Evolutionary conservation across 208 protist species (phyloP).

Genomic region (Endotrypanum monterogeii): DNA sequence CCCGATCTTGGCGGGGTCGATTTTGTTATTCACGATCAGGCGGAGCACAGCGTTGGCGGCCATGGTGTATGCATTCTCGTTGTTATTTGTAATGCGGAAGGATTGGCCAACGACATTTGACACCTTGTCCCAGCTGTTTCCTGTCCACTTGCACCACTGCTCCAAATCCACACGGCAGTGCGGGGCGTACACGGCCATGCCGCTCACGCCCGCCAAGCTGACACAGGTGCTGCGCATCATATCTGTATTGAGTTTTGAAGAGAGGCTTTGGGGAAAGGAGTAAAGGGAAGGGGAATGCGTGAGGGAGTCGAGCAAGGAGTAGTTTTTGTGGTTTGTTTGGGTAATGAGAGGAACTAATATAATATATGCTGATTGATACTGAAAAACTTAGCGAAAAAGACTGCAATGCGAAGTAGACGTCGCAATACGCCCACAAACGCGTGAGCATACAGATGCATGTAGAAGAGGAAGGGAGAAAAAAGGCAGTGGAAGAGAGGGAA

Average conservation of each 20-base stretch:
- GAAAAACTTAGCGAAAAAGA: background rate
- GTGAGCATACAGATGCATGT: background rate
- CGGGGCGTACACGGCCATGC: conserved; percentile 86
- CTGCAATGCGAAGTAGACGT: background rate
- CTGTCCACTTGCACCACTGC: conserved; percentile 90
- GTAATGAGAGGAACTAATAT: conserved; percentile 14
- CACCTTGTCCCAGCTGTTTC: conserved; percentile 91
- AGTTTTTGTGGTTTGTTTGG: background rate
- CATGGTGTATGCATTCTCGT: conserved; percentile 94
- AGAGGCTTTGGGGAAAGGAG: background rate
- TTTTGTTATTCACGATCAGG: conserved; percentile 85
- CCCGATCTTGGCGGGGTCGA: conserved; percentile 82
- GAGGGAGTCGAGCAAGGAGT: background rate
- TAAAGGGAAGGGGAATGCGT: background rate
- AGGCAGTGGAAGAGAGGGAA: background rate
- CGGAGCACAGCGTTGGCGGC: conserved; percentile 88
- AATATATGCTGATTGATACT: background rate
- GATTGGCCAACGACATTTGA: conserved; percentile 85
- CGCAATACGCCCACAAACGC: background rate
- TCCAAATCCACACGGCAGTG: conserved; percentile 84
- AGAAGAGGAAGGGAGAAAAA: background rate
- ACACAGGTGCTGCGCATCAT: conserved; percentile 63
- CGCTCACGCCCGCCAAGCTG: conserved; percentile 75
- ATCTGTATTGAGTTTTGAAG: background rate
- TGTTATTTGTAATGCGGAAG: conserved; percentile 81